A percentile compares a stretch with the other conserved stretches of the same genome.
These are phyloP conservation scores for Entonaema liquescens DNA, from an alignment of 495 filamentous ascomycete species.

Conservation along the genomic window DNA sequence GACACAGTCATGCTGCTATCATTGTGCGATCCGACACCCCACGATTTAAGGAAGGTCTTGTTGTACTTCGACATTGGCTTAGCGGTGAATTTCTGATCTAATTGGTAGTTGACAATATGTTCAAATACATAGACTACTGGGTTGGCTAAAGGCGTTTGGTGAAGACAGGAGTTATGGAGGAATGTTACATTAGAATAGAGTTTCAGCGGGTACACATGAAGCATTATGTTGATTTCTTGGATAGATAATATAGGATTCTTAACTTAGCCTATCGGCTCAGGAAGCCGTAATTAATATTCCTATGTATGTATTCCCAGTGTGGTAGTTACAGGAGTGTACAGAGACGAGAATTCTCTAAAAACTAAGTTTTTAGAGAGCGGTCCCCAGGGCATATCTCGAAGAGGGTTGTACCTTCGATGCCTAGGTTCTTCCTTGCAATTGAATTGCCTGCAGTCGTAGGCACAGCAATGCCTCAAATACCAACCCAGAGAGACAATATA, in stretches of 20 bases:
- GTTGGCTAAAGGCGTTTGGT: constrained; percentile 1
- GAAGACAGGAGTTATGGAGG: background rate
- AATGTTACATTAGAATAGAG: background rate
- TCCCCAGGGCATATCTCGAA: background rate
- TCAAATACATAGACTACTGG: background rate
- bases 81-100: constrained; percentile 75
- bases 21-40: constrained; percentile 73
- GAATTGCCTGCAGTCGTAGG: background rate
- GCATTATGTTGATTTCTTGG: background rate
- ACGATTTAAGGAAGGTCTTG: constrained; percentile 75
- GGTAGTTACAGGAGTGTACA: background rate
- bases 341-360: background rate
- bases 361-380: background rate
- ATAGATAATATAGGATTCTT: background rate
- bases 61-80: constrained; percentile 85
- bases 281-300: background rate
- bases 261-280: background rate
- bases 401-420: background rate
- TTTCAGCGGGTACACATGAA: constrained; percentile 10
- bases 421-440: background rate
- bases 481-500: background rate
- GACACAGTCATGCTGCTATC: constrained; percentile 89
- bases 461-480: background rate
- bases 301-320: background rate
- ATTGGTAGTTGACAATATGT: constrained; percentile 18